phyloP scores from a whole-genome alignment of 2,329 filamentous ascomycete genomes.

The Trichoderma sp. region DNA sequence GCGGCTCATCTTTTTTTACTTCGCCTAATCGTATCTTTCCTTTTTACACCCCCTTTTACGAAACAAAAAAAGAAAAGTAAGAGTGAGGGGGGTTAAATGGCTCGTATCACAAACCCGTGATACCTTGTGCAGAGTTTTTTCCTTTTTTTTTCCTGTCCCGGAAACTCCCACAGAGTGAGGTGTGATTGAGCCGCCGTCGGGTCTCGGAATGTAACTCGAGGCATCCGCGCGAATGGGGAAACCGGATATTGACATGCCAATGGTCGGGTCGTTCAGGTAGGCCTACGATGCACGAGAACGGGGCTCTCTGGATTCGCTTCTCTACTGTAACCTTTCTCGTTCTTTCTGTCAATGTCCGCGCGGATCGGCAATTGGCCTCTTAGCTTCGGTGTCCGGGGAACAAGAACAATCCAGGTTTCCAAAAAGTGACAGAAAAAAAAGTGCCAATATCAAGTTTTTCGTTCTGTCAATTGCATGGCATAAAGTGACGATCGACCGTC shows the following conservation, averaged over 20 bases:
- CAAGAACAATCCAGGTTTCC: background rate
- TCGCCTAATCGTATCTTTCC: background rate
- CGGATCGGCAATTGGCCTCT: background rate
- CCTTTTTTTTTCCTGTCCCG: background rate
- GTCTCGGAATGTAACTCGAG: constrained; percentile 13
- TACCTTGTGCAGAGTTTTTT: background rate
- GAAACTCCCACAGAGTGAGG: background rate
- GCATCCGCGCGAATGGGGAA: background rate
- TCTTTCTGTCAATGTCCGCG: background rate
- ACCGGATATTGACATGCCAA: background rate
- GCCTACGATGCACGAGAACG: background rate
- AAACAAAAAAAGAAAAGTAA: background rate
- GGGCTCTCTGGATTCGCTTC: background rate
- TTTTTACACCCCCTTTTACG: background rate
- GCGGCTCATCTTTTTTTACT: background rate
- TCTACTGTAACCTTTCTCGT: background rate
- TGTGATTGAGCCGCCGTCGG: background rate
- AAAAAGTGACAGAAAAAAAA: background rate
- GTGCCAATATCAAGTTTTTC: background rate
- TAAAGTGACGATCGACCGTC: background rate
- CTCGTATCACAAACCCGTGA: background rate
- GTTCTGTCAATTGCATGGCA: background rate
- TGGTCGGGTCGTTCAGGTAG: background rate
- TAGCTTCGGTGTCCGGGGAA: background rate
- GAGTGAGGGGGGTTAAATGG: background rate